A percentile compares a stretch with the other conserved stretches of the same genome.
These are phyloP conservation scores for Penicillium bovifimosum DNA, from an alignment of 495 filamentous ascomycete species.

Conservation along the genomic window DNA sequence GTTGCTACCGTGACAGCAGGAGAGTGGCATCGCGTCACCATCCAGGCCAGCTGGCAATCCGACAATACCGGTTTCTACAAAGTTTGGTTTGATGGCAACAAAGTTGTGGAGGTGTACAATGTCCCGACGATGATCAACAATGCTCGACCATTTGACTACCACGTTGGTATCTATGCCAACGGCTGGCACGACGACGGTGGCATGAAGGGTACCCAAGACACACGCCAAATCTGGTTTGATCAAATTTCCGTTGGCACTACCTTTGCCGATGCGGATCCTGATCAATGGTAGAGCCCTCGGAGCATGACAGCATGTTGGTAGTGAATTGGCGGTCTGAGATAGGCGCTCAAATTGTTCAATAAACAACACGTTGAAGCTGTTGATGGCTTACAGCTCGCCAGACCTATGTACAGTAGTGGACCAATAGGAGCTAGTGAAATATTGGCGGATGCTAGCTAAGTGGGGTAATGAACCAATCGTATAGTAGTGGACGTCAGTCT, in stretches of 20 bases:
- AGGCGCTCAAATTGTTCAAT: too few relatives aligned
- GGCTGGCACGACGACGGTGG: conserved; percentile 46
- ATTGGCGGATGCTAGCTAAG: too few relatives aligned
- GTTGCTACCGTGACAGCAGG: conserved; percentile 40
- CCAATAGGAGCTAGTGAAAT: too few relatives aligned
- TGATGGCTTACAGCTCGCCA: too few relatives aligned
- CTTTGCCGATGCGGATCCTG: conserved; percentile 43
- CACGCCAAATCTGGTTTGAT: conserved; percentile 50
- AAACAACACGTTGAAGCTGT: too few relatives aligned
- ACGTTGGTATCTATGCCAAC: conserved; percentile 52
- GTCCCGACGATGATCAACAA: conserved; percentile 44
- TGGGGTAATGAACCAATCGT: too few relatives aligned
- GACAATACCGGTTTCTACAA: conserved; percentile 45
- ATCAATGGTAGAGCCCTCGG: too few relatives aligned
- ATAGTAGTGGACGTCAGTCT: too few relatives aligned
- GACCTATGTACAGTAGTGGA: too few relatives aligned
- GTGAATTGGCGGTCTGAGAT: too few relatives aligned
- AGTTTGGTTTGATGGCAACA: conserved; percentile 47
- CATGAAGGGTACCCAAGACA: conserved; percentile 42
- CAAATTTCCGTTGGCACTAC: conserved; percentile 45
- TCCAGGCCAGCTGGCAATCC: conserved; percentile 46
- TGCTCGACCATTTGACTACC: conserved; percentile 44
- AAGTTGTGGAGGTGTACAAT: conserved; percentile 39
- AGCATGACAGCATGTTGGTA: too few relatives aligned
- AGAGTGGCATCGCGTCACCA: conserved; percentile 44